Percentiles rank a stretch among this genome's conserved stretches.
phyloP scores from a whole-genome alignment of 2,329 filamentous ascomycete species.

The Metarhizium sp. region DNA sequence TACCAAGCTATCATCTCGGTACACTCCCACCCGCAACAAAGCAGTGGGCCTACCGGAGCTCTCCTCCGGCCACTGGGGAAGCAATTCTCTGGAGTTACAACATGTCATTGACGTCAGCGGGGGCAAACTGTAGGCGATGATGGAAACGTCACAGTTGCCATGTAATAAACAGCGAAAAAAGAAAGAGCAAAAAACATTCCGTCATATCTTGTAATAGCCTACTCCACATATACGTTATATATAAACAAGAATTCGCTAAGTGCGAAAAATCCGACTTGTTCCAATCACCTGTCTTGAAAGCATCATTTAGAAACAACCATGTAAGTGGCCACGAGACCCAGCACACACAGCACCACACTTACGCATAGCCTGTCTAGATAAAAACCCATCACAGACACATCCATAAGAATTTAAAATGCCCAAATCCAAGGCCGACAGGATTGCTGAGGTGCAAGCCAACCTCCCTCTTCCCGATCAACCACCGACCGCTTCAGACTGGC shows the following conservation, averaged over 20 bases:
- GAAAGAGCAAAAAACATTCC: neutral
- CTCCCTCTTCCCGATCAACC: conserved; percentile 74
- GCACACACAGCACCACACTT: neutral
- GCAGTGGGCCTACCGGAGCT: neutral
- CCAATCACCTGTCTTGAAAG: neutral
- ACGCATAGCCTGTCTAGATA: neutral
- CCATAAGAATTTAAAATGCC: conserved; percentile 17
- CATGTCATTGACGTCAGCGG: neutral
- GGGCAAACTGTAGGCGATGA: neutral
- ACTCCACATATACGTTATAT: too few relatives aligned
- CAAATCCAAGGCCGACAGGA: conserved; percentile 51
- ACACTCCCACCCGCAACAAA: neutral
- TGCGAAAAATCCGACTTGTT: too few relatives aligned
- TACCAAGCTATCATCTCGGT: neutral
- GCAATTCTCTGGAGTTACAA: neutral
- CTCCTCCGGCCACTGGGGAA: neutral
- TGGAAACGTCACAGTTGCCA: neutral
- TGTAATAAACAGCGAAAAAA: too few relatives aligned
- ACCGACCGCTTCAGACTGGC: conserved; percentile 67
- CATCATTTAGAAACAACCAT: neutral
- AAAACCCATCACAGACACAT: neutral
- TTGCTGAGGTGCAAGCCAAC: conserved; percentile 60
- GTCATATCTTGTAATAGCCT: neutral
- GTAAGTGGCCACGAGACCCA: neutral
- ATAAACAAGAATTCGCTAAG: too few relatives aligned